These are phyloP conservation scores for Aspergillus glaucus DNA, from an alignment of 2,329 filamentous ascomycete species.

Conservation along the genomic window DNA sequence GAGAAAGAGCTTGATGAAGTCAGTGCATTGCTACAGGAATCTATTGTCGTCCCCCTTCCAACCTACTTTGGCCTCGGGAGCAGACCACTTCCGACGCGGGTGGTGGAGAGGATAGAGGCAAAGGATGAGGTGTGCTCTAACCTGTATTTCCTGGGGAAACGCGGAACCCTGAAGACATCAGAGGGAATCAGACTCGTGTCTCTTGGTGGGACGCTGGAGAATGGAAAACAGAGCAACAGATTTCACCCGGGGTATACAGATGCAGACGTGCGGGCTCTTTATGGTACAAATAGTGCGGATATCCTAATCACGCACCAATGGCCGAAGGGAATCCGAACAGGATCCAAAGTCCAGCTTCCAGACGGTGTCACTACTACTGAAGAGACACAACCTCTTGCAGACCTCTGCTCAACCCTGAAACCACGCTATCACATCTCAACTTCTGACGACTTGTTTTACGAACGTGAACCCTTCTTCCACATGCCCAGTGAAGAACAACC, in stretches of 20 bases:
- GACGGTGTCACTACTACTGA: constrained; percentile 47
- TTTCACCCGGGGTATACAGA: constrained; percentile 72
- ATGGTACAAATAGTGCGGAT: constrained; percentile 71
- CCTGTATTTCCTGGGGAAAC: constrained; percentile 80
- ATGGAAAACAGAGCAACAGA: constrained; percentile 50
- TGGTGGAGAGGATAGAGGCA: constrained; percentile 67
- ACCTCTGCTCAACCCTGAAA: constrained; percentile 70
- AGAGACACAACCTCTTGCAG: constrained; percentile 63
- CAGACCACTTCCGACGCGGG: constrained; percentile 60
- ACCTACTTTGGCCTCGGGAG: constrained; percentile 86
- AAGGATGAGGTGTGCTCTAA: constrained; percentile 79
- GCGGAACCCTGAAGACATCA: constrained; percentile 78
- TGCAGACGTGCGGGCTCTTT: constrained; percentile 67
- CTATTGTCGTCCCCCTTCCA: constrained; percentile 67
- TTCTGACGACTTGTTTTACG: constrained; percentile 68
- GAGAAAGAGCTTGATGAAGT: constrained; percentile 54
- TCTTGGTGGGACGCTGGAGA: constrained; percentile 64
- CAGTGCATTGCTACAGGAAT: constrained; percentile 62
- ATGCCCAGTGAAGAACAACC: constrained; percentile 46
- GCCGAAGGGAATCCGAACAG: constrained; percentile 66
- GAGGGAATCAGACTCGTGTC: constrained; percentile 85
- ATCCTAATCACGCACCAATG: constrained; percentile 83
- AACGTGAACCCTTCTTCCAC: constrained; percentile 89
- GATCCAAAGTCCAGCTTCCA: constrained; percentile 59
- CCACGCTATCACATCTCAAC: constrained; percentile 87